Evolutionary conservation across 2,329 filamentous ascomycete species (phyloP), one percentile per base, ranked within the genome.

Genomic region (Aspergillus pseudotamarii): DNA sequence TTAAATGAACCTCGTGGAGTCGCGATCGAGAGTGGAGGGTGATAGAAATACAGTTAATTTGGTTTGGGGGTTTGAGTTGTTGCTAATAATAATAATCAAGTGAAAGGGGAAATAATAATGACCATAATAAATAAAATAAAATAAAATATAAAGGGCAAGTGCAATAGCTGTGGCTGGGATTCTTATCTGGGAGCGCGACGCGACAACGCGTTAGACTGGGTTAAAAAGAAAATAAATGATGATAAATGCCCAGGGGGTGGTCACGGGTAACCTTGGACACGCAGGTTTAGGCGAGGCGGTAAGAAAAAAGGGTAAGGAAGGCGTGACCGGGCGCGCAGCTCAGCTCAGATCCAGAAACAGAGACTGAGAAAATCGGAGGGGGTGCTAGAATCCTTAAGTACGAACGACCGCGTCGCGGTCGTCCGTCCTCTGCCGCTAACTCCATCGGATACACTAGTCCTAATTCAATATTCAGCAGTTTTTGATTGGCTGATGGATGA

Each of bases 311-410:
- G 58, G 54, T 48, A 48, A 60, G 61, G 61, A 65, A 66, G 61
- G 67, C 67, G 72, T 69, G 67, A 69, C 57, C 60, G 62, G 62
- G 63, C 65, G 66, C 68, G 67, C 67, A 69, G 65, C 65, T 67
- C 71, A 71, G 67, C 67, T 71, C 70, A 72, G 70, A 69, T 74
- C 71, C 73, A 75, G 73, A 75, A 76, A 75, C 71, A 75, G 73
- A 76, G 70, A 70, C 69, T 73, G 72, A 73, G 72, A 70, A 75
- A 77, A 70, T 72, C 72, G 70, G 73, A 74, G 72, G 74, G 76
- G 76, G 74, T 76, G 74, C 72, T 72, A 76, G 75, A 78, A 78
- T 76, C 71, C 76, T 78, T 78, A 78, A 78, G 75, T 78, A 78
- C 72, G 75, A 73, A 69, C 72, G 72, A 66, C 67, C 71, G 69